Conservation (phyloP, 1,139 yeast species). For the Pichia norvegensis region DNA sequence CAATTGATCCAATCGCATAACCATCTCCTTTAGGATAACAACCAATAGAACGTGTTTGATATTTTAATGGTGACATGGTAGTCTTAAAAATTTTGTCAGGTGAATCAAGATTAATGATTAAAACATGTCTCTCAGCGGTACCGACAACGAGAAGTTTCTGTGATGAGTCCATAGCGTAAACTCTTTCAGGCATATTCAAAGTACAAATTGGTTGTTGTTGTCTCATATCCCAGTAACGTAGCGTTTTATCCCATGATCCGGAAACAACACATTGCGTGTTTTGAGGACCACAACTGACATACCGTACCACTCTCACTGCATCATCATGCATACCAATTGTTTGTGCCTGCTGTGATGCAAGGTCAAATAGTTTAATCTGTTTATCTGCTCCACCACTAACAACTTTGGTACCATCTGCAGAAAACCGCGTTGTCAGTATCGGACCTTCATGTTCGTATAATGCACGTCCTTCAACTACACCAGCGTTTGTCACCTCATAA, state of each 20-base stretch:
- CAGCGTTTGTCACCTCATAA: constrained; percentile 63
- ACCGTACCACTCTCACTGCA: constrained; percentile 66
- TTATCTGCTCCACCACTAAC: constrained; percentile 93
- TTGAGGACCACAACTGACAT: constrained; percentile 75
- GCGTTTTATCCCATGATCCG: constrained; percentile 95
- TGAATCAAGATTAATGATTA: constrained; percentile 68
- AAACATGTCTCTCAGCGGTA: constrained; percentile 83
- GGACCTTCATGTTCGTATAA: constrained; percentile 88
- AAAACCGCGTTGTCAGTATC: constrained; percentile 75
- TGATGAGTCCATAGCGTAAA: constrained; percentile 79
- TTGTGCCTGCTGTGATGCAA: constrained; percentile 71
- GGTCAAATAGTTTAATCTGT: constrained; percentile 75
- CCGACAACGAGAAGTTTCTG: constrained; percentile 83
- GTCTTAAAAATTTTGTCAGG: constrained; percentile 81
- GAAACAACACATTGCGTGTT: constrained; percentile 80
- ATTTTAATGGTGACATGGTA: constrained; percentile 73
- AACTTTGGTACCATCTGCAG: constrained; percentile 78
- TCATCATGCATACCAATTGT: constrained; percentile 86
- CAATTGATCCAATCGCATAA: constrained; percentile 86
- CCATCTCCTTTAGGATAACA: constrained; percentile 91
- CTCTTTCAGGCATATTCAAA: constrained; percentile 79
- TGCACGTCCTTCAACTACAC: constrained; percentile 78
- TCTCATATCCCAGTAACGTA: constrained; percentile 90
- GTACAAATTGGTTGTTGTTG: constrained; percentile 80
- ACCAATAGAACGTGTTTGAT: constrained; percentile 77